Conservation (phyloP, 805 yeast species). For the Torulaspora microellipsoides region DNA sequence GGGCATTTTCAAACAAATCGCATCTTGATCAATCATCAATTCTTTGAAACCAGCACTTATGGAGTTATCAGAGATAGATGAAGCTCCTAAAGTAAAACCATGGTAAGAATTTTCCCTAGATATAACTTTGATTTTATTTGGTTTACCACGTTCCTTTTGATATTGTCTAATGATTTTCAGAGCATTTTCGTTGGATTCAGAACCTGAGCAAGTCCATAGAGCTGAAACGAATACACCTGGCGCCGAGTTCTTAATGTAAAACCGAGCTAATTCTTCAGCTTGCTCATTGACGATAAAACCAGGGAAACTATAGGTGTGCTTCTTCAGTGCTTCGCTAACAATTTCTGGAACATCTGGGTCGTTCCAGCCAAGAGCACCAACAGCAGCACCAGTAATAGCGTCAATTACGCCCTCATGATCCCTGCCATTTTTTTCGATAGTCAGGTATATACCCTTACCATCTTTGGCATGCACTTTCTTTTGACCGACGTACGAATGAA, state of each 20-base stretch:
- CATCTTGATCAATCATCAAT: slow-evolving; percentile 26
- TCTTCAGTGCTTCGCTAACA: slow-evolving; percentile 37
- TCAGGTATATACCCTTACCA: slow-evolving; percentile 41
- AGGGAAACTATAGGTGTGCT: slow-evolving; percentile 38
- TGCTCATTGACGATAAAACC: slow-evolving; percentile 33
- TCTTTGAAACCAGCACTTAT: slow-evolving; percentile 31
- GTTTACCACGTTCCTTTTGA: slow-evolving; percentile 41
- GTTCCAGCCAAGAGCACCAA: slow-evolving; percentile 44
- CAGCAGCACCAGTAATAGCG: slow-evolving; percentile 51
- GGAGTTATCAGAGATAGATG: slow-evolving; percentile 28
- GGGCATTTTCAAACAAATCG: slow-evolving; percentile 27
- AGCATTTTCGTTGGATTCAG: slow-evolving; percentile 66
- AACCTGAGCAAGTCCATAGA: slow-evolving; percentile 53
- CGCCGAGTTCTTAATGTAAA: slow-evolving; percentile 41
- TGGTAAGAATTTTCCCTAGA: slow-evolving; percentile 45
- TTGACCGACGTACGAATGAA: slow-evolving; percentile 40
- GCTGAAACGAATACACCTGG: slow-evolving; percentile 39
- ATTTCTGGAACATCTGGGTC: slow-evolving; percentile 37
- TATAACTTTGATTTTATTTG: slow-evolving; percentile 39
- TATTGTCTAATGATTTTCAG: slow-evolving; percentile 52
- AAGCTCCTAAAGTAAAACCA: slow-evolving; percentile 46
- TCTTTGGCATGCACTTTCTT: slow-evolving; percentile 38
- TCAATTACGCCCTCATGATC: slow-evolving; percentile 36
- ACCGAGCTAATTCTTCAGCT: slow-evolving; percentile 41
- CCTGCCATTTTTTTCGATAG: slow-evolving; percentile 39